Evolutionary conservation across 1,139 yeast species (phyloP), one percentile per base, ranked within the genome.

Genomic region (Lodderomyces elongisporus): DNA sequence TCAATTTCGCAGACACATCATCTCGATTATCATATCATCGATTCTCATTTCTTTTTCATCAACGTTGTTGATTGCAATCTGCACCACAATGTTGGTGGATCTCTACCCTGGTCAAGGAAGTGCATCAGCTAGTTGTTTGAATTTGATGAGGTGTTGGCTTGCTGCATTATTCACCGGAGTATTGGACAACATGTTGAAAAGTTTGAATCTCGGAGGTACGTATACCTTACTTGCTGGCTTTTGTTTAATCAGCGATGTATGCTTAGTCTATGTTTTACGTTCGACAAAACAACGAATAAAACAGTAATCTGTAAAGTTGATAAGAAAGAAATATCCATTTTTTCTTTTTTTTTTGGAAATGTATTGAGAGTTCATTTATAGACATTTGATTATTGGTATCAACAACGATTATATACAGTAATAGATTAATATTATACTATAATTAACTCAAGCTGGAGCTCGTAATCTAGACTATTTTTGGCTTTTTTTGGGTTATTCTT

Each of bases 1-100:
- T 14, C 56, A 65, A 29, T 54, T 37, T 31, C 42, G 47, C 24
- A 41, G 43, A 21, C 48, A 52, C 28, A 47, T 62, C 5, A 37
- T 55, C 9, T 53, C 66, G 6, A 55, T 62, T 9, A 57, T 61
- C 22, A 52, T 65, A 4, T 51, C 64, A 9, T 52, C 65, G 4
- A 44, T 49, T 16, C 41, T 63, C 33, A 44, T 62, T 14, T 52
- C 70, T 2, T 49, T 50, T 36, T 43, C 63, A 6, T 40, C 60
- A 5, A 43, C 66, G 2, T 40, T 56, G 8, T 44, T 57, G 28
- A 48, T 64, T 18, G 43, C 67, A 0, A 46, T 52, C 13, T 50
- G 52, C 13, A 60, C 66, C 2, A 62, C 70, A 0, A 47, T 62
- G 40, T 43, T 64, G 34, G 68, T 66, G 22, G 71, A 66, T 37